These are phyloP conservation scores for Pyrenophora teres DNA, from an alignment of 2,329 filamentous ascomycete genomes.

Conservation along the genomic window DNA sequence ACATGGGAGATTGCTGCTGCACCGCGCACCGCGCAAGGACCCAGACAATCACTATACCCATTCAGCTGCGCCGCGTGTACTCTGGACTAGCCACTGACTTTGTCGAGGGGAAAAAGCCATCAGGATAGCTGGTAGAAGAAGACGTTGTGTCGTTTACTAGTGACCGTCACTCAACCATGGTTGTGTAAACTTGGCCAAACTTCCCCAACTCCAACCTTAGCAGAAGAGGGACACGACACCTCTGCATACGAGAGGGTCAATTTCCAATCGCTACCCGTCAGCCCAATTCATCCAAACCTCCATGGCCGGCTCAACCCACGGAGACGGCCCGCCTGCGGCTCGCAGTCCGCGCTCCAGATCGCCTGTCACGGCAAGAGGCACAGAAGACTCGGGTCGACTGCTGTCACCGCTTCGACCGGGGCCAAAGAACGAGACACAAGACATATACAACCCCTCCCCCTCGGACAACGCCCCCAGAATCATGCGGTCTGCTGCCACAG, in stretches of 20 bases:
- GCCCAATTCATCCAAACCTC: background rate
- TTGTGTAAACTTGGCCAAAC: conserved; percentile 21
- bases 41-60: conserved; percentile 8
- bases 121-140: background rate
- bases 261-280: no score
- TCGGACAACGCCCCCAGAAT: conserved; percentile 36
- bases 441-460: conserved; percentile 14
- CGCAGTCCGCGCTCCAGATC: conserved; percentile 30
- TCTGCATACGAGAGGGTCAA: background rate
- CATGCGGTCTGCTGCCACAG: conserved; percentile 37
- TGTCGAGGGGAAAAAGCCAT: background rate
- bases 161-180: conserved; percentile 11
- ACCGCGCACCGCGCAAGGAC: conserved; percentile 9
- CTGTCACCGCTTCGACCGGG: conserved; percentile 36
- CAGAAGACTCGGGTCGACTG: conserved; percentile 20
- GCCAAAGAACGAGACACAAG: conserved; percentile 22
- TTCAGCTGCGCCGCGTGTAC: conserved; percentile 13
- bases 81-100: background rate
- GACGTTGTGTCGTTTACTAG: background rate
- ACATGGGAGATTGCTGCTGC: conserved; percentile 20
- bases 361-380: conserved; percentile 22
- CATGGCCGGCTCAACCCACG: conserved; percentile 38
- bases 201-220: conserved; percentile 8
- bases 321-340: conserved; percentile 34
- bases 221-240: background rate